Conservation (phyloP, 2,329 filamentous ascomycete species). For the Colletotrichum theobromicola region DNA sequence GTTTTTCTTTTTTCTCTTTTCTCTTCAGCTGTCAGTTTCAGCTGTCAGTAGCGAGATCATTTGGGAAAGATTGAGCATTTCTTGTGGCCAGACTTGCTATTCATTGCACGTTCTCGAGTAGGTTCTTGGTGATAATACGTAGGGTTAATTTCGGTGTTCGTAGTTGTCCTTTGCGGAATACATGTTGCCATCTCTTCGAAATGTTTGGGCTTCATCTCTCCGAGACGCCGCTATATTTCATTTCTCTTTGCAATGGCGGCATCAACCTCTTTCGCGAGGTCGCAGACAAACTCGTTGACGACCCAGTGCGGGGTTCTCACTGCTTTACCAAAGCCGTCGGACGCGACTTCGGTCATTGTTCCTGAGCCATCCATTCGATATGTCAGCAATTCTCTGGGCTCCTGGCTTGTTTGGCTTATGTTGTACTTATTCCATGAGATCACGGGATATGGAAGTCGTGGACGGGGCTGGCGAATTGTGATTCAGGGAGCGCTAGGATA, state of each 20-base stretch:
- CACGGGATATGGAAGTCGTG: background rate
- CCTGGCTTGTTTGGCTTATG: accelerated
- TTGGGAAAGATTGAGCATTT: background rate
- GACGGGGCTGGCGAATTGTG: background rate
- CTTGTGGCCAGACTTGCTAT: too few relatives aligned
- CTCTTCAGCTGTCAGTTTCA: background rate
- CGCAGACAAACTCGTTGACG: background rate
- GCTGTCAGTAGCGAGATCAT: background rate
- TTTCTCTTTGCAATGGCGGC: background rate
- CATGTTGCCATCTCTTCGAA: background rate
- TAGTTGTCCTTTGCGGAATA: background rate
- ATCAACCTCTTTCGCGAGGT: background rate
- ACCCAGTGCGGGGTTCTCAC: background rate
- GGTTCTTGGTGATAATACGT: background rate
- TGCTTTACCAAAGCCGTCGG: background rate
- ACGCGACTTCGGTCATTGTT: background rate
- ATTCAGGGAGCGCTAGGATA: background rate
- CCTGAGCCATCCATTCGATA: background rate
- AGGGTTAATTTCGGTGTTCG: background rate
- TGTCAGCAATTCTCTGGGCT: accelerated
- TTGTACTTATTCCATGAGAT: background rate
- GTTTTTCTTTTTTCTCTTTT: too few relatives aligned
- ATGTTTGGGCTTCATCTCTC: background rate
- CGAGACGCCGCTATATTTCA: background rate
- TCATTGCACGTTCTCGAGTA: too few relatives aligned